Conservation (phyloP, 2,329 filamentous ascomycete genomes). For the Diaporthe australafricana region DNA sequence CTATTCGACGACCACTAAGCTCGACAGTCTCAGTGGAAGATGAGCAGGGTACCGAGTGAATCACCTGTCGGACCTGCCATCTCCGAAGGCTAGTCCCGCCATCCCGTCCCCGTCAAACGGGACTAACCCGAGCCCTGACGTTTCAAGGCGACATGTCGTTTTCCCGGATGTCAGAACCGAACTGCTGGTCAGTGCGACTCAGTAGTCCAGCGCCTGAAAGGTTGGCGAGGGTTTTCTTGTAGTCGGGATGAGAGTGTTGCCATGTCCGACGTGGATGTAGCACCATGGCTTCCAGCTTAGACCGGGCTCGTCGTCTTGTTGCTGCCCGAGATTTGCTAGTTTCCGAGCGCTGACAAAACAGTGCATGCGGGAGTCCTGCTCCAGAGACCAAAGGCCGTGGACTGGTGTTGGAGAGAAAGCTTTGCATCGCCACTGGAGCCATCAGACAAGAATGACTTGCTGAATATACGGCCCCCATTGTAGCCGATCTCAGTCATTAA, state of each 20-base stretch:
- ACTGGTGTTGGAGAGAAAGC: too few relatives aligned
- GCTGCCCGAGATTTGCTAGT: too few relatives aligned
- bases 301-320: too few relatives aligned
- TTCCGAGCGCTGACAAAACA: too few relatives aligned
- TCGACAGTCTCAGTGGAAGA: not conserved
- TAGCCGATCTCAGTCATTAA: not conserved
- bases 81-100: conserved; percentile 13
- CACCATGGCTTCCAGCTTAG: not conserved
- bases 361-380: too few relatives aligned
- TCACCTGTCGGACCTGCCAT: not conserved
- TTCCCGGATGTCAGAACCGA: conserved; percentile 15
- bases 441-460: too few relatives aligned
- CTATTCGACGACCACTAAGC: not conserved
- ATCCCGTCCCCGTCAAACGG: conserved; percentile 10
- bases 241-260: not conserved
- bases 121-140: not conserved
- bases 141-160: conserved; percentile 17
- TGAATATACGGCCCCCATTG: too few relatives aligned
- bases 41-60: not conserved
- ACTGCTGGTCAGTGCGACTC: conserved; percentile 22
- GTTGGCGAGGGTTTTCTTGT: not conserved
- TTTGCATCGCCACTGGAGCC: too few relatives aligned
- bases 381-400: too few relatives aligned
- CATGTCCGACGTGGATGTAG: not conserved
- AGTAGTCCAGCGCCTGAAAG: not conserved